phyloP scores from a whole-genome alignment of 2,329 filamentous ascomycete genomes.

The Hypoxylon sp. region DNA sequence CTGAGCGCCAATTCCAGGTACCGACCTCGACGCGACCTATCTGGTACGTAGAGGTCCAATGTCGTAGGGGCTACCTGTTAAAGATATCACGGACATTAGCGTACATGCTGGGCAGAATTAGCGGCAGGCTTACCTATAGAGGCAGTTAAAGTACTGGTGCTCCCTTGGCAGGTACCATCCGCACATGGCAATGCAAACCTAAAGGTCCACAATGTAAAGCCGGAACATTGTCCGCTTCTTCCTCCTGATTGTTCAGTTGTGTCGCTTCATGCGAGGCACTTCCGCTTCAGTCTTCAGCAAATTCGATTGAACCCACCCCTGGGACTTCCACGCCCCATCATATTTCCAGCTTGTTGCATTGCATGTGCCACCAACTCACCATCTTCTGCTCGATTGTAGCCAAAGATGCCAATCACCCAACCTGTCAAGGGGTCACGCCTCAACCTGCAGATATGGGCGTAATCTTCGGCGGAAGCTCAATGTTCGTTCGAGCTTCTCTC shows the following conservation, averaged over 20 bases:
- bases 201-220: slow-evolving; percentile 15
- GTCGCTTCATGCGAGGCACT: slow-evolving; percentile 5
- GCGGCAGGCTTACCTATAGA: slow-evolving; percentile 17
- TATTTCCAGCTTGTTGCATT: slow-evolving; percentile 31
- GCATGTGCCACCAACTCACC: slow-evolving; percentile 40
- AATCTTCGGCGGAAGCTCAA: slow-evolving; percentile 20
- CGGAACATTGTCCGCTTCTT: slow-evolving; percentile 30
- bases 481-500: slow-evolving; percentile 27
- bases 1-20: not conserved
- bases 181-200: slow-evolving; percentile 11
- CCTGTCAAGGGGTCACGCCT: slow-evolving; percentile 23
- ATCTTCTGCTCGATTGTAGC: slow-evolving; percentile 13
- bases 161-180: slow-evolving; percentile 31
- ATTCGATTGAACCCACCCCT: slow-evolving; percentile 21
- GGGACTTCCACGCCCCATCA: slow-evolving; percentile 33
- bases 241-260: slow-evolving; percentile 1
- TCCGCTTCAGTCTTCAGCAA: slow-evolving; percentile 22
- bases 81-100: no score
- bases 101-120: not conserved
- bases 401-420: slow-evolving; percentile 22
- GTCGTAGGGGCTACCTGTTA: not conserved
- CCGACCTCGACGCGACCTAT: no score
- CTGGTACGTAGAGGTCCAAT: slow-evolving; percentile 1
- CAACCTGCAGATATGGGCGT: slow-evolving; percentile 29
- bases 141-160: slow-evolving; percentile 10